These are phyloP conservation scores for Candida caryicola DNA, from an alignment of 805 yeast genomes.

Conservation along the genomic window DNA sequence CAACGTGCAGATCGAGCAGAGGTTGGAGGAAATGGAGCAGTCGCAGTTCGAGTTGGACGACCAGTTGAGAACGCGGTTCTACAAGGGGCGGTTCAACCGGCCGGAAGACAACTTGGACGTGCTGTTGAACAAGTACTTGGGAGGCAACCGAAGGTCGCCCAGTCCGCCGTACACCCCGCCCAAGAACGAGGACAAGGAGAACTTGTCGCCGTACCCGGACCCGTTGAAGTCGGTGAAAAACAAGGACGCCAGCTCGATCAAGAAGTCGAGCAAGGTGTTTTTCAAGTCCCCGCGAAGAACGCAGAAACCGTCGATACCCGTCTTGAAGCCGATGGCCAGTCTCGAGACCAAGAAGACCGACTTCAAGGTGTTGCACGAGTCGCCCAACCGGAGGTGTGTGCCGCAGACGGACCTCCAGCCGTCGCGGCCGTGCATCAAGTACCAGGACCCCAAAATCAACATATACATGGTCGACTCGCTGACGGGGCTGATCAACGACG, in stretches of 20 bases:
- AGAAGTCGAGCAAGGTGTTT: conserved; percentile 20
- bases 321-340: conserved; percentile 25
- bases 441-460: conserved; percentile 15
- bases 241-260: conserved; percentile 13
- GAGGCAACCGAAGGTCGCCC: conserved; percentile 2
- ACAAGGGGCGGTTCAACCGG: conserved; percentile 32
- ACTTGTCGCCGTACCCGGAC: conserved; percentile 22
- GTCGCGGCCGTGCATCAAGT: conserved; percentile 31
- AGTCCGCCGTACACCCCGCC: neutral
- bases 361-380: conserved; percentile 12
- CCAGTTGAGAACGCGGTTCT: conserved; percentile 33
- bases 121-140: conserved; percentile 25
- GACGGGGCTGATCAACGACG: conserved; percentile 59
- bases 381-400: conserved; percentile 44
- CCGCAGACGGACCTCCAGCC: conserved; percentile 32
- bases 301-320: conserved; percentile 21
- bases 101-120: conserved; percentile 31
- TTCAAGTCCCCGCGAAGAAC: conserved; percentile 18
- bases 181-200: conserved; percentile 30
- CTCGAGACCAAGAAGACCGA: conserved; percentile 15
- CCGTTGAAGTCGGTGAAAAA: conserved; percentile 21
- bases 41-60: conserved; percentile 28
- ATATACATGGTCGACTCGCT: conserved; percentile 60
- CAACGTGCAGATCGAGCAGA: conserved; percentile 15
- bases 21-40: conserved; percentile 12